A percentile compares a stretch with the other conserved stretches of the same genome.
phyloP scores from a whole-genome alignment of 495 filamentous ascomycete genomes.

The Rhypophila decipiens region DNA sequence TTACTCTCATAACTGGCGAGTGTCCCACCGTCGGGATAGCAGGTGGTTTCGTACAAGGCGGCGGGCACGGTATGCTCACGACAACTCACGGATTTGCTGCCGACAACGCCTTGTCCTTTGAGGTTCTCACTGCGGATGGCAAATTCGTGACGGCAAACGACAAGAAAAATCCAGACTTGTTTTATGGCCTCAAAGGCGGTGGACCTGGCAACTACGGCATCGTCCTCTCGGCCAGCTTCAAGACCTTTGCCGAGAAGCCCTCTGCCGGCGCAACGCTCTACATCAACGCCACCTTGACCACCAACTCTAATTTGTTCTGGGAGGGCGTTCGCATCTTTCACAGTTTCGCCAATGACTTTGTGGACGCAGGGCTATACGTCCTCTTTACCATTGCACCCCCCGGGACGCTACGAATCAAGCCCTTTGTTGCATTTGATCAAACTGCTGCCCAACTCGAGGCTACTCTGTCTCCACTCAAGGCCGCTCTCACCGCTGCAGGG shows the following conservation, averaged over 20 bases:
- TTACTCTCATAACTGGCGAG: slow-evolving; percentile 44
- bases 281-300: slow-evolving; percentile 23
- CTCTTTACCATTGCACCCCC: slow-evolving; percentile 27
- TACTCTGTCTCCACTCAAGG: slow-evolving; percentile 30
- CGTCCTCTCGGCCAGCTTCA: slow-evolving; percentile 43
- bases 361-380: slow-evolving; percentile 39
- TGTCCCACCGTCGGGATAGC: slow-evolving; percentile 44
- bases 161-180: slow-evolving; percentile 48
- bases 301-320: slow-evolving; percentile 34
- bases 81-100: slow-evolving; percentile 53
- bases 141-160: slow-evolving; percentile 42
- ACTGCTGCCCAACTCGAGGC: slow-evolving; percentile 20
- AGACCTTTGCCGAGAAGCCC: slow-evolving; percentile 31
- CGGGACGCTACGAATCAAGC: slow-evolving; percentile 18
- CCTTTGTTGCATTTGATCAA: slow-evolving; percentile 32
- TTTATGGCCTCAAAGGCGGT: slow-evolving; percentile 52
- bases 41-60: slow-evolving; percentile 52
- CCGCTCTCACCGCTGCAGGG: slow-evolving; percentile 21
- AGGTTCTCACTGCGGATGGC: slow-evolving; percentile 50
- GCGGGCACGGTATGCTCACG: slow-evolving; percentile 54
- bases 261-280: slow-evolving; percentile 27
- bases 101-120: slow-evolving; percentile 48
- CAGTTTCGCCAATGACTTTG: slow-evolving; percentile 33
- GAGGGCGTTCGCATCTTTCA: slow-evolving; percentile 38
- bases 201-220: slow-evolving; percentile 48